These are phyloP conservation scores for Komagataella mondaviorum DNA, from an alignment of 805 yeast species.

Conservation along the genomic window DNA sequence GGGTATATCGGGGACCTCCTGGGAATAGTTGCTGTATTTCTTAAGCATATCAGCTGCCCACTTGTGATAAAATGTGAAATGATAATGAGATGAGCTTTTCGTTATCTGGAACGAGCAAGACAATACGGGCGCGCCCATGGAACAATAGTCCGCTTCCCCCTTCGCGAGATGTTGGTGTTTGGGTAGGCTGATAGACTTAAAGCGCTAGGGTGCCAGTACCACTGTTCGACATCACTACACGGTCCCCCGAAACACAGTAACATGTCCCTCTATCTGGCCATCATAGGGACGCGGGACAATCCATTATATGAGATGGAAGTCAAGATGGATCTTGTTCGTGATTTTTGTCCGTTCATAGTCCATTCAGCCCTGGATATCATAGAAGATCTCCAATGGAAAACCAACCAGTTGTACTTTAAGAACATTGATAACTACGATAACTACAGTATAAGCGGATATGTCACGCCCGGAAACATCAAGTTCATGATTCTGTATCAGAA, in stretches of 20 bases:
- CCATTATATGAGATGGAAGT: constrained; percentile 85
- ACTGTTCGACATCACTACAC: not conserved
- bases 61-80: not conserved
- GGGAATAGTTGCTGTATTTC: constrained; percentile 1
- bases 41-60: not conserved
- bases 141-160: not conserved
- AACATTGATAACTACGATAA: constrained; percentile 81
- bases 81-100: not conserved
- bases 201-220: too few relatives aligned
- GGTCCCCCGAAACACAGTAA: constrained; percentile 9
- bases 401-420: constrained; percentile 53
- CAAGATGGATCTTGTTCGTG: constrained; percentile 61
- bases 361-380: constrained; percentile 86
- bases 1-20: not conserved
- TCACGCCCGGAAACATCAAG: constrained; percentile 81
- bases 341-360: constrained; percentile 75
- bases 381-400: constrained; percentile 79
- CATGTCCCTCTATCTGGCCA: constrained; percentile 81
- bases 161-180: not conserved
- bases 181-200: not conserved
- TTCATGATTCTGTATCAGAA: constrained; percentile 56
- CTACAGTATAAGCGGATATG: constrained; percentile 65
- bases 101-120: not conserved
- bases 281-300: constrained; percentile 75
- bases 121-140: not conserved